phyloP scores from a whole-genome alignment of 2,329 filamentous ascomycete genomes.

The Chaetoscypha palmicola region DNA sequence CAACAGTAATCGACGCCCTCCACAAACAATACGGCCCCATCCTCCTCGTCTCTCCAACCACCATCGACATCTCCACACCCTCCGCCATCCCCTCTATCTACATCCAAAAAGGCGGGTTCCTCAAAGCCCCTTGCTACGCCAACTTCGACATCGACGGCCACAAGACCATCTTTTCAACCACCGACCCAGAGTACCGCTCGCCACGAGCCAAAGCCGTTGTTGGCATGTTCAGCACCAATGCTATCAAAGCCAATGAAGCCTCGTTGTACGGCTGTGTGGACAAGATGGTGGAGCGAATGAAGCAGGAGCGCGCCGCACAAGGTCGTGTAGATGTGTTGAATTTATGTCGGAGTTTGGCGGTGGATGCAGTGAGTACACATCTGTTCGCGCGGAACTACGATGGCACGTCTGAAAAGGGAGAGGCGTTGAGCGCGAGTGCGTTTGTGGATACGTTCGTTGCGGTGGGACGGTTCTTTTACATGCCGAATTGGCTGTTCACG shows the following conservation, averaged over 20 bases:
- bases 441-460: slow-evolving; percentile 50
- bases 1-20: slow-evolving; percentile 18
- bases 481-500: slow-evolving; percentile 38
- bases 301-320: slow-evolving; percentile 30
- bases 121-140: slow-evolving; percentile 43
- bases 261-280: slow-evolving; percentile 37
- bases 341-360: slow-evolving; percentile 40
- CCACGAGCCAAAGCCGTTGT: slow-evolving; percentile 43
- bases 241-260: slow-evolving; percentile 34
- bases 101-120: slow-evolving; percentile 43
- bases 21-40: slow-evolving; percentile 30
- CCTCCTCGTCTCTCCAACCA: slow-evolving; percentile 31
- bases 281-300: slow-evolving; percentile 36
- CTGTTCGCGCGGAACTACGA: slow-evolving; percentile 46
- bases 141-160: slow-evolving; percentile 53
- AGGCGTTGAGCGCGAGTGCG: slow-evolving; percentile 35
- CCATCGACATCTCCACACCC: slow-evolving; percentile 31
- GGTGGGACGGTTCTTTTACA: slow-evolving; percentile 47
- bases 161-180: slow-evolving; percentile 45
- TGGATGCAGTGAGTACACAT: slow-evolving; percentile 48
- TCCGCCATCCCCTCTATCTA: slow-evolving; percentile 41
- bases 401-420: slow-evolving; percentile 30
- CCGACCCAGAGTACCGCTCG: slow-evolving; percentile 35
- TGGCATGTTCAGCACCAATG: slow-evolving; percentile 42
- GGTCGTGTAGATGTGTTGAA: slow-evolving; percentile 42